Percentiles rank a stretch among this genome's conserved stretches.
Conservation (phyloP, 2,329 filamentous ascomycete species). For the Lizonia empirigonia region DNA sequence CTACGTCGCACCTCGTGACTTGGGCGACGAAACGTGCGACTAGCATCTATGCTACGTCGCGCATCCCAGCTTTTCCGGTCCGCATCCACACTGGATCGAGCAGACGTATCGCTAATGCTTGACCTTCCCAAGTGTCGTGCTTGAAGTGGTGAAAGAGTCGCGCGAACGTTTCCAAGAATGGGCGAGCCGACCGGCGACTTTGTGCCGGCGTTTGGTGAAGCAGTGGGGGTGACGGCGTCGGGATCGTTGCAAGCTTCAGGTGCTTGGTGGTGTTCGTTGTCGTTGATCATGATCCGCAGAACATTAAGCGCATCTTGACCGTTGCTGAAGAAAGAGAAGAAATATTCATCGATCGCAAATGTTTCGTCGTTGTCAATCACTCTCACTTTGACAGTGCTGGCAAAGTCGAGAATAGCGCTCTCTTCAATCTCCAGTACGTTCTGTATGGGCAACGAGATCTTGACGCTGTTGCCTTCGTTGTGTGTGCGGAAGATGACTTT, state of each 20-base stretch:
- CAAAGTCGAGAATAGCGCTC: slow-evolving; percentile 86
- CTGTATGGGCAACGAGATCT: slow-evolving; percentile 86
- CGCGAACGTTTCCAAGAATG: slow-evolving; percentile 50
- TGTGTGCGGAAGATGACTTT: slow-evolving; percentile 94
- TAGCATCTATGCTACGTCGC: slow-evolving; percentile 48
- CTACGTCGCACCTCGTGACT: slow-evolving; percentile 59
- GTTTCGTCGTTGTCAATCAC: slow-evolving; percentile 94
- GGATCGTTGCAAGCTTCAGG: slow-evolving; percentile 13
- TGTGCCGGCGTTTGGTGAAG: slow-evolving; percentile 16
- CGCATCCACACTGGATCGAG: slow-evolving; percentile 48
- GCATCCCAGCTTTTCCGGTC: slow-evolving; percentile 49
- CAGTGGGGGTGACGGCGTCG: slow-evolving; percentile 23
- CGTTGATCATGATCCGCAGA: slow-evolving; percentile 73
- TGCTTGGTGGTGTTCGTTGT: slow-evolving; percentile 56
- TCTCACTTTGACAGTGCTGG: slow-evolving; percentile 90
- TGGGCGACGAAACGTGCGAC: slow-evolving; percentile 59
- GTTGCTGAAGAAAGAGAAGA: slow-evolving; percentile 91
- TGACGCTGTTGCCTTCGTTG: slow-evolving; percentile 96
- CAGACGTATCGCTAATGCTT: slow-evolving; percentile 52
- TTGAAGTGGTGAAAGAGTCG: slow-evolving; percentile 52
- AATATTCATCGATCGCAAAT: slow-evolving; percentile 97
- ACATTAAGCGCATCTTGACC: slow-evolving; percentile 83
- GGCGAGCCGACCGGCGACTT: slow-evolving; percentile 30
- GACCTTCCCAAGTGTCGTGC: slow-evolving; percentile 38
- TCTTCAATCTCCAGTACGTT: slow-evolving; percentile 94